Evolutionary conservation across 108 stramenopile genomes (phyloP).

Genomic region (Cyclostephanos tholiformis): DNA sequence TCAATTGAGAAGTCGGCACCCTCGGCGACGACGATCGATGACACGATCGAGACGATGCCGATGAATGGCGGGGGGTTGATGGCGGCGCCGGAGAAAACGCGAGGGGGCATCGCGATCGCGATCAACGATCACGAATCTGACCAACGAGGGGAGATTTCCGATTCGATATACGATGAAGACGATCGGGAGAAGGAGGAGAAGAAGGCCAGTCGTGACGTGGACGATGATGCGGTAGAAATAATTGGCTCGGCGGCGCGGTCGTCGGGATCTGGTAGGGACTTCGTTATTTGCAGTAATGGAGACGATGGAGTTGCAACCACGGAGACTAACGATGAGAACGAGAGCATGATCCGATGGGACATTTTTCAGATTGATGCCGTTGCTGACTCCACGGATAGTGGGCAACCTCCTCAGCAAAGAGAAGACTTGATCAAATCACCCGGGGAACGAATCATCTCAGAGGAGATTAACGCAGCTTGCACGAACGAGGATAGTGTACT

Average conservation of each 20-base stretch:
- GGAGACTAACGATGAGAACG: neutral
- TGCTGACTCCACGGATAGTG: neutral
- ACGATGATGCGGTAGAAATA: neutral
- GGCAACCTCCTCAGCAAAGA: neutral
- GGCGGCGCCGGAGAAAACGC: too few species aligned
- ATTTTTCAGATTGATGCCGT: neutral
- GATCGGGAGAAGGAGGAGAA: neutral
- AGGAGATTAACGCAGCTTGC: conserved; percentile 5
- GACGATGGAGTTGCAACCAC: neutral
- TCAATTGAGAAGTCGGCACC: too few species aligned
- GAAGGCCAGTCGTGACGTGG: neutral
- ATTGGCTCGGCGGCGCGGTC: neutral
- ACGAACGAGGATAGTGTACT: conserved; percentile 13
- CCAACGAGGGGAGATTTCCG: neutral
- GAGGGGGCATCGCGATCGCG: neutral
- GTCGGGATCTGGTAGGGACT: neutral
- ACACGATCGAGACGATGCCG: neutral
- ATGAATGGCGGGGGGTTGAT: neutral
- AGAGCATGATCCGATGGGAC: too few species aligned
- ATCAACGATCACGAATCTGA: neutral
- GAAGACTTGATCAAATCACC: conserved; percentile 7
- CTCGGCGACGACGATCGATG: too few species aligned
- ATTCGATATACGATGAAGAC: too few species aligned
- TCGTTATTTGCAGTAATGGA: neutral
- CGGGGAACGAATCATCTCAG: conserved; percentile 18